A percentile compares a stretch with the other conserved stretches of the same genome.
These are phyloP conservation scores for Leishmania lainsoni DNA, from an alignment of 208 protist genomes.

Conservation along the genomic window DNA sequence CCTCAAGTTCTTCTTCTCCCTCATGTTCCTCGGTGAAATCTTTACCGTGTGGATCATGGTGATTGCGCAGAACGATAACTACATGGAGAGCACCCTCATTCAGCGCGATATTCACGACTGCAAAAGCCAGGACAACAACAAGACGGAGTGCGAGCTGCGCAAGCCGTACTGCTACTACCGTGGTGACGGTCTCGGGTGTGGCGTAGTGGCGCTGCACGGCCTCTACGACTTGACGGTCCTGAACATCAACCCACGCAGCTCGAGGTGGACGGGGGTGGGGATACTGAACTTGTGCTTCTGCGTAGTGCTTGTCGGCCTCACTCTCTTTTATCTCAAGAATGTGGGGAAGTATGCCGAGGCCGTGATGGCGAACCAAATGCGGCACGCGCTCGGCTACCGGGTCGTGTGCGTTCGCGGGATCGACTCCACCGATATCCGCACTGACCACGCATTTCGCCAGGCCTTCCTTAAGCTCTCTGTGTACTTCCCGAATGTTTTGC, in stretches of 20 bases:
- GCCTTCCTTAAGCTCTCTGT: slow-evolving; percentile 44
- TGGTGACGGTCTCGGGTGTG: slow-evolving; percentile 42
- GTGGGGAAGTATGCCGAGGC: slow-evolving; percentile 54
- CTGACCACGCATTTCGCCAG: slow-evolving; percentile 35
- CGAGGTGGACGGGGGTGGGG: slow-evolving; percentile 56
- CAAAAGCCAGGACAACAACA: slow-evolving; percentile 39
- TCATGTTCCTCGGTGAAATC: slow-evolving; percentile 58
- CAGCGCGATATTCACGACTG: slow-evolving; percentile 61
- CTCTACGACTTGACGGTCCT: slow-evolving; percentile 82
- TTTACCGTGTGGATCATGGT: slow-evolving; percentile 77
- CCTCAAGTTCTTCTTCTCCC: slow-evolving; percentile 69
- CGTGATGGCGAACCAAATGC: slow-evolving; percentile 73
- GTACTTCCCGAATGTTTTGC: slow-evolving; percentile 51
- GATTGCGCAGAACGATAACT: slow-evolving; percentile 53
- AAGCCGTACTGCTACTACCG: slow-evolving; percentile 65
- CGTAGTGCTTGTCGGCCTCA: slow-evolving; percentile 44
- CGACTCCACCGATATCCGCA: slow-evolving; percentile 35
- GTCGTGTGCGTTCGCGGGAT: slow-evolving; percentile 76
- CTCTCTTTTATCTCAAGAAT: slow-evolving; percentile 50
- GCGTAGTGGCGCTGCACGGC: slow-evolving; percentile 56
- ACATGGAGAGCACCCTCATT: slow-evolving; percentile 44
- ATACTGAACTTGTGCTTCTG: slow-evolving; percentile 72
- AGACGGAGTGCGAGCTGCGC: slow-evolving; percentile 50
- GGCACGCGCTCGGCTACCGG: slow-evolving; percentile 70
- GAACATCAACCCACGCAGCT: slow-evolving; percentile 70